Percentiles rank a stretch among this genome's conserved stretches.
These are phyloP conservation scores for Cyclocybe cylindracea DNA, from an alignment of 768 basidiomycete species.

Conservation along the genomic window DNA sequence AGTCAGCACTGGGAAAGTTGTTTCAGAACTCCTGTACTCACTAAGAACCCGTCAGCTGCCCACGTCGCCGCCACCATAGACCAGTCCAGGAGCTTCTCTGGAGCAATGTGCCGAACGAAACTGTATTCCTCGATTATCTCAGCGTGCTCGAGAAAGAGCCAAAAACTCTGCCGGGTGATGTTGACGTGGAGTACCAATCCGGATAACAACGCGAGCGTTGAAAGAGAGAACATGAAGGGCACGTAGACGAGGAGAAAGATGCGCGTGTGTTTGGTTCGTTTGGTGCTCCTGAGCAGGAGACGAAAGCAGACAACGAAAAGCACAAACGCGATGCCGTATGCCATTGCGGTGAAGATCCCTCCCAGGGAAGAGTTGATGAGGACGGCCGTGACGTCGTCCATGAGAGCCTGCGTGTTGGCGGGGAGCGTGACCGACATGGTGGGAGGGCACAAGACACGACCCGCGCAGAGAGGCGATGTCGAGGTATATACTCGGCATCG, in stretches of 20 bases:
- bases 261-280: neutral
- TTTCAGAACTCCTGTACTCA: neutral
- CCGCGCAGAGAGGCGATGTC: too few relatives aligned
- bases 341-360: too few relatives aligned
- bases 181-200: neutral
- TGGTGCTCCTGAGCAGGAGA: neutral
- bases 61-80: conserved; percentile 1
- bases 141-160: neutral
- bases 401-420: too few relatives aligned
- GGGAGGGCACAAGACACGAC: too few relatives aligned
- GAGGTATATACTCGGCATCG: too few relatives aligned
- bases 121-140: neutral
- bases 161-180: neutral
- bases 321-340: conserved; percentile 2
- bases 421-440: too few relatives aligned
- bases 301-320: neutral
- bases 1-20: neutral
- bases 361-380: too few relatives aligned
- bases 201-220: neutral
- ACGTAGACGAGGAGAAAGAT: conserved; percentile 1
- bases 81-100: neutral
- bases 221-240: neutral
- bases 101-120: neutral
- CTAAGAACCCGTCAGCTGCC: conserved; percentile 10
- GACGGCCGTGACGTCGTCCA: too few relatives aligned